These are phyloP conservation scores for Hypoxylon lienhwacheense DNA, from an alignment of 495 filamentous ascomycete species.

Conservation along the genomic window DNA sequence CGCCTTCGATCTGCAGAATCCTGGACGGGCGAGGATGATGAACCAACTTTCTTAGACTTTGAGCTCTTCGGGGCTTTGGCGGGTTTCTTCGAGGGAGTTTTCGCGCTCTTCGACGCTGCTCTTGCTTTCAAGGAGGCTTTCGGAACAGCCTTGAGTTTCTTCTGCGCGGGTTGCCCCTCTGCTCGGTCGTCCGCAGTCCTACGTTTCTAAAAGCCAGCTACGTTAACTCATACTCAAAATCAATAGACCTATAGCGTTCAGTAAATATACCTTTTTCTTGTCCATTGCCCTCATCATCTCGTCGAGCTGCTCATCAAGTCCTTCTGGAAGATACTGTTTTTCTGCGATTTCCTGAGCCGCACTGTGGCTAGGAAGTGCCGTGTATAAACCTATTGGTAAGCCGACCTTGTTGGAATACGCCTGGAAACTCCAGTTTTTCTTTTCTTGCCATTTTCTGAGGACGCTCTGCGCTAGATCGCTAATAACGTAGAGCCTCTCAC, in stretches of 20 bases:
- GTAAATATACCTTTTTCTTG: slow-evolving; percentile 53
- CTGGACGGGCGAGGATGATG: slow-evolving; percentile 38
- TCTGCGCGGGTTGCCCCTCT: slow-evolving; percentile 43
- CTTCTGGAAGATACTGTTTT: slow-evolving; percentile 78
- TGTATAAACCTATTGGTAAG: slow-evolving; percentile 76
- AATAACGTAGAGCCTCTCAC: slow-evolving; percentile 78
- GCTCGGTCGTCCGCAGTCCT: slow-evolving; percentile 49
- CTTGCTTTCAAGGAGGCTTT: slow-evolving; percentile 33
- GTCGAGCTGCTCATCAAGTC: slow-evolving; percentile 77
- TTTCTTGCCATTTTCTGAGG: slow-evolving; percentile 79
- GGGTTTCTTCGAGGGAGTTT: slow-evolving; percentile 40
- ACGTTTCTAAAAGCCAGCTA: slow-evolving; percentile 46
- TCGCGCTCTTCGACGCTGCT: slow-evolving; percentile 35
- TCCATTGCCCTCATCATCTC: slow-evolving; percentile 59
- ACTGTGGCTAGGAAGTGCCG: slow-evolving; percentile 69
- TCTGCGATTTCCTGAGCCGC: slow-evolving; percentile 81
- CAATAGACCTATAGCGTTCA: neutral
- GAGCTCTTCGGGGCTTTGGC: slow-evolving; percentile 40
- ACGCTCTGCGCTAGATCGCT: slow-evolving; percentile 84
- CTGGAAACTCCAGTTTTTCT: slow-evolving; percentile 75
- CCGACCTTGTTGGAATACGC: slow-evolving; percentile 80
- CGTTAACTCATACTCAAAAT: slow-evolving; percentile 19
- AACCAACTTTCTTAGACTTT: slow-evolving; percentile 38
- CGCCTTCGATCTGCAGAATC: slow-evolving; percentile 49
- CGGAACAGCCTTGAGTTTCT: slow-evolving; percentile 40